Evolutionary conservation across 176 grass and related monocot species (phyloP), one percentile per base, ranked within the genome.

Genomic region (Aegilops bicornis): DNA sequence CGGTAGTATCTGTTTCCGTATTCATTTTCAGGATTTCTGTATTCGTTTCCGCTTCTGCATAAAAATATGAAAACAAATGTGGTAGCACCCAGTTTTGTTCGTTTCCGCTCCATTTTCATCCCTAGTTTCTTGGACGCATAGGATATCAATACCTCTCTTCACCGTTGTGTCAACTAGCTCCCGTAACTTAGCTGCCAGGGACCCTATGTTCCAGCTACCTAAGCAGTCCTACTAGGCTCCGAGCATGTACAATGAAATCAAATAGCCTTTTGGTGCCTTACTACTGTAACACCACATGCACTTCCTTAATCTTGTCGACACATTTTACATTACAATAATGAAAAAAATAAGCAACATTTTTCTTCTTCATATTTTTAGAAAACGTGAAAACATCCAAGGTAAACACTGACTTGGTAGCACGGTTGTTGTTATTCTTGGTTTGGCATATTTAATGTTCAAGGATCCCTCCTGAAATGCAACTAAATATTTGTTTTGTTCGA

Each of bases 241-340:
- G n/a, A 79, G 7, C 56, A 59, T 59, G 8, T 59, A 10, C 25
- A 68, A 67, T 68, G 12, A 81, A 81, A 25, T 81, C 7, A 62
- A 65, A 60, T 23, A 64, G 31, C 1, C 29, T 37, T 86, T 31
- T 80, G 77, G 30, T 71, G 25, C 23, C 45, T 86, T 22, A 29
- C 47, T 60, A 76, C 12, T 83, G 16, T 60, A 70, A 77, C 30
- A 78, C 29, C 19, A 59, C 33, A 66, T 30, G 31, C 22, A 59
- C 29, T 83, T 83, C 71, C 10, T 68, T 64, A 69, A 43, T 79
- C 54, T 42, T 76, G 85, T 33, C 4, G 17, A 67, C 25, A 47
- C 5, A 61, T 43, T 54, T 73, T n/a, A 73, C 78, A 58, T 73
- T 12, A 72, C 77, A 58, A 78, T 71, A 58, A 86, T 67, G 76